These are phyloP conservation scores for Eimeria falciformis DNA, from an alignment of 169 alveolate genomes.

Conservation along the genomic window DNA sequence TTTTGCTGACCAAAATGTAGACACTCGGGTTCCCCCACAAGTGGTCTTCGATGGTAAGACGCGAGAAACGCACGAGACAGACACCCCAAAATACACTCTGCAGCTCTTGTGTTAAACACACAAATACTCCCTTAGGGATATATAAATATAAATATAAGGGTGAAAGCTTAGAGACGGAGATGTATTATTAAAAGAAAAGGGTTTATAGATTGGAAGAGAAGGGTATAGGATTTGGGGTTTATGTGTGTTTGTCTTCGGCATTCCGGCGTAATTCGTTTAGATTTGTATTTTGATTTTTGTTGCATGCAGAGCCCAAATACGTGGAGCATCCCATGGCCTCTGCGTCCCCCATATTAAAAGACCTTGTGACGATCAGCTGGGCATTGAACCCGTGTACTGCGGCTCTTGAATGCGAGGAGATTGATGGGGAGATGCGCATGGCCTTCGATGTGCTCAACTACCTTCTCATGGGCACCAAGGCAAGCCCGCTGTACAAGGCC, in stretches of 20 bases:
- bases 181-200: background rate
- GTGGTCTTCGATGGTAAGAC: no score
- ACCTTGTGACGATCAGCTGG: conserved; percentile 66
- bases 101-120: no score
- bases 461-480: conserved; percentile 70
- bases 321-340: conserved; percentile 17
- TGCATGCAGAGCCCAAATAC: conserved; percentile 40
- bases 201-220: background rate
- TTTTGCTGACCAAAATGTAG: no score
- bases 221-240: background rate
- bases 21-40: no score
- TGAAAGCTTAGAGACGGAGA: background rate
- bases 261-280: no score
- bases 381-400: conserved; percentile 45
- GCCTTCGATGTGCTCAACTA: conserved; percentile 12
- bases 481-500: conserved; percentile 69
- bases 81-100: no score
- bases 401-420: background rate
- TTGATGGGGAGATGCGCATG: background rate
- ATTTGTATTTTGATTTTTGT: background rate
- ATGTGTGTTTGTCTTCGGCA: no score
- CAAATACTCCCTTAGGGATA: no score
- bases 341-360: conserved; percentile 18
- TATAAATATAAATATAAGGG: no score
- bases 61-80: no score